Evolutionary conservation across 805 yeast genomes (phyloP).

Genomic region (Kazachstania africana): DNA sequence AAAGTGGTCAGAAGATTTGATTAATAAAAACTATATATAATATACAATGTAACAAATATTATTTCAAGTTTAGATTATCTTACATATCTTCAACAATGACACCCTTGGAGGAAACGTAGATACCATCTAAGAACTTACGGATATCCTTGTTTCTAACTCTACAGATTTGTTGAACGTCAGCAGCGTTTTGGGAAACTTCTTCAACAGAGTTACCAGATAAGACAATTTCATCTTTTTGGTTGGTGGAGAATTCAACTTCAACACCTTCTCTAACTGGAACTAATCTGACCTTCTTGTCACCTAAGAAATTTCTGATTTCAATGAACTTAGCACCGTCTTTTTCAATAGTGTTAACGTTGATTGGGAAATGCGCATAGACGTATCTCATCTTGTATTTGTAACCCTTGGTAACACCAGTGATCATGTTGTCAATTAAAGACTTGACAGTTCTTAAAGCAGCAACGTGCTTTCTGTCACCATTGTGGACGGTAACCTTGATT

Average conservation of each 20-base stretch:
- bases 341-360: slow-evolving; percentile 87
- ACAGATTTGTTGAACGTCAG: slow-evolving; percentile 96
- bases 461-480: slow-evolving; percentile 99
- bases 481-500: slow-evolving; percentile 85
- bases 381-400: slow-evolving; percentile 99
- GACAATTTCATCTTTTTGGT: slow-evolving; percentile 89
- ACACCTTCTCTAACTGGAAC: slow-evolving; percentile 87
- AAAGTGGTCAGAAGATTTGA: background rate
- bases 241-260: slow-evolving; percentile 63
- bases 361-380: slow-evolving; percentile 99
- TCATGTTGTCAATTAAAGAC: slow-evolving; percentile 85
- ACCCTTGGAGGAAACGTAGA: slow-evolving; percentile 95
- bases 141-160: slow-evolving; percentile 99
- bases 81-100: slow-evolving; percentile 58
- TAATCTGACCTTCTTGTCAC: slow-evolving; percentile 94
- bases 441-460: slow-evolving; percentile 98
- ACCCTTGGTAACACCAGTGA: slow-evolving; percentile 98
- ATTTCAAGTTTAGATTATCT: slow-evolving; percentile 2
- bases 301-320: slow-evolving; percentile 99
- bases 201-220: slow-evolving; percentile 65
- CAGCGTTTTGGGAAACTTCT: slow-evolving; percentile 96
- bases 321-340: slow-evolving; percentile 62
- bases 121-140: slow-evolving; percentile 99
- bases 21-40: background rate
- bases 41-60: slow-evolving; percentile 1